Base-by-base conservation (phyloP, 75 land plant genomes). In the Chamaecyparis obtusa region DNA sequence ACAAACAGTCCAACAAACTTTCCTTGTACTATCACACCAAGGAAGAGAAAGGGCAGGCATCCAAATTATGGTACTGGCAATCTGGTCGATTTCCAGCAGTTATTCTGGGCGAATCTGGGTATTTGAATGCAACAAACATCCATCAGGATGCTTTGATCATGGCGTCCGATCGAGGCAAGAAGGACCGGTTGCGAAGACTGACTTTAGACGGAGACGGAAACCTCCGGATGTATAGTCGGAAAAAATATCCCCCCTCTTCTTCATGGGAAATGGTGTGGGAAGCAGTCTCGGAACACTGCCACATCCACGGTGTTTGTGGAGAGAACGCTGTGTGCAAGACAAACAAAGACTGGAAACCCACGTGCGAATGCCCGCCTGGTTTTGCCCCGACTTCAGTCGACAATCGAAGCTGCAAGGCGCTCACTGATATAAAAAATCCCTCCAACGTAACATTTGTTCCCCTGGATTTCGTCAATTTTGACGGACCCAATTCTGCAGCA, bases 201-300 rank as follows among this genome's bases (percentile, higher is more conserved):
- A 46, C 57, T 94, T 9, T 94, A 84, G 94, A 91, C 69, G 74
- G 83, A 37, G 94, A 93, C 86, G 94, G 94, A 32, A 91, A 90
- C 71, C 89, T 93, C 19, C 88, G 94, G 43, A 74, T 94, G 19
- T 94, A 93, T 84, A 91, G 92, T 86, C 80, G 91, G 56, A 79
- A 90, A 24, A 39, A 24, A 0, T 44, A 85, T 14, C 2, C 41
- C 41, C 41, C 41, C 41, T 39, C 41, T 39, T 39, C 41, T 39
- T 39, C 41, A 39, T 39, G 41, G 41, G 41, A 39, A 39, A 39
- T 39, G 2, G 41, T 39, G 41, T 39, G 41, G 41, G 41, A 39
- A 39, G 41, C 2, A 39, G 41, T 39, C 41, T 39, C 2, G 2
- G 41, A 39, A 39, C 2, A 39, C 2, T 39, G 2, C 41, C 41